Conservation (phyloP, 164 flowering plant species). For the Saururus chinensis region DNA sequence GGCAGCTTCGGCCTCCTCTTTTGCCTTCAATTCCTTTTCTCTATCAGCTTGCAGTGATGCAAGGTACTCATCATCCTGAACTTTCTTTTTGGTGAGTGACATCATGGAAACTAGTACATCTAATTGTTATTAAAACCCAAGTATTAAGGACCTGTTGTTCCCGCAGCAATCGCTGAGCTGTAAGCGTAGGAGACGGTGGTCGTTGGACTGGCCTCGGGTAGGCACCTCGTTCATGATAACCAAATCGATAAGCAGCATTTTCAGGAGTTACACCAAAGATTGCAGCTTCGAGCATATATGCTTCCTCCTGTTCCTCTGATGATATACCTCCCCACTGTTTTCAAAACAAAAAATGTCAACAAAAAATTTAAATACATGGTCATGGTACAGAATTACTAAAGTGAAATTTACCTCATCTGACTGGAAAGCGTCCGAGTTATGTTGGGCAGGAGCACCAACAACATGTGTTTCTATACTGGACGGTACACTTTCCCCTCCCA, state of each 20-base stretch:
- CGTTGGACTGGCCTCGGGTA: conserved; percentile 44
- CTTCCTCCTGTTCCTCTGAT: conserved; percentile 95
- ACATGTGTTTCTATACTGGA: conserved; percentile 33
- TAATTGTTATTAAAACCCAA: not conserved
- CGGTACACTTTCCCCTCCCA: conserved; percentile 31
- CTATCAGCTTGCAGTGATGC: conserved; percentile 89
- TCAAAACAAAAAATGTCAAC: not conserved
- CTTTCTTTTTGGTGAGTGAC: not conserved
- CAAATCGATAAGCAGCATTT: conserved; percentile 40
- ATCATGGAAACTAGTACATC: not conserved
- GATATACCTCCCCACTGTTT: conserved; percentile 97
- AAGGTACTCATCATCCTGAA: conserved; percentile 63
- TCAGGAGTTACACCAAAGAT: conserved; percentile 93
- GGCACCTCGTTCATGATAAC: conserved; percentile 32
- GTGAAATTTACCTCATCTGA: conserved; percentile 45
- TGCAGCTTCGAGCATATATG: conserved; percentile 99
- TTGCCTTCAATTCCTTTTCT: conserved; percentile 76
- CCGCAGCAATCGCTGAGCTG: conserved; percentile 77
- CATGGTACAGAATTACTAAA: not conserved
- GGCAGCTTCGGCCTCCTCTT: conserved; percentile 70
- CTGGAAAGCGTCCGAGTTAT: conserved; percentile 34
- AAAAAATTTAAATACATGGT: not conserved
- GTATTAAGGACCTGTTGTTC: conserved; percentile 78
- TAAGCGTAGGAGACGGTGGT: conserved; percentile 80
- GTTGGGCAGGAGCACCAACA: conserved; percentile 19